Evolutionary conservation across 1,284 basidiomycete species (phyloP).

Genomic region (Trametes versicolor): DNA sequence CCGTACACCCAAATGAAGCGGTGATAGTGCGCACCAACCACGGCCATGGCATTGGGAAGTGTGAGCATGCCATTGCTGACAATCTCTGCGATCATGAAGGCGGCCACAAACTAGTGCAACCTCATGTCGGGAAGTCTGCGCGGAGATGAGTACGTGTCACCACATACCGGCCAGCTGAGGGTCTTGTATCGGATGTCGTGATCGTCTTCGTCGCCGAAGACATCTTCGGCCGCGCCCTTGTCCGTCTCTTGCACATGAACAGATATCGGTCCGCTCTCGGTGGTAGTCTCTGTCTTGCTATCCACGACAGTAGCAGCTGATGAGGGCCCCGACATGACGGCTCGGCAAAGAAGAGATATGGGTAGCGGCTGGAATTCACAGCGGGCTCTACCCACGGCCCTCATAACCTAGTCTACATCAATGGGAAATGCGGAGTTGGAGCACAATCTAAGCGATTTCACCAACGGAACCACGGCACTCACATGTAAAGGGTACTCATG

Average conservation of each 20-base stretch:
- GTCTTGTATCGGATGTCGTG: slow-evolving; percentile 47
- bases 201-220: slow-evolving; percentile 47
- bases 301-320: slow-evolving; percentile 3
- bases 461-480: not conserved
- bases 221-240: slow-evolving; percentile 36
- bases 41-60: slow-evolving; percentile 61
- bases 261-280: not conserved
- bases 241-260: not conserved
- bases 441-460: not conserved
- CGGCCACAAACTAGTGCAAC: slow-evolving; percentile 52
- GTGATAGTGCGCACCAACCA: slow-evolving; percentile 51
- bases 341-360: slow-evolving; percentile 1
- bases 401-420: not conserved
- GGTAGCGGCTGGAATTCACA: not conserved
- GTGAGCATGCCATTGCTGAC: slow-evolving; percentile 69
- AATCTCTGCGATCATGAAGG: slow-evolving; percentile 68
- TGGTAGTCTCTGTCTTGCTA: slow-evolving; percentile 6
- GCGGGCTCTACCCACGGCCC: not conserved
- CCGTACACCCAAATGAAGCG: not conserved
- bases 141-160: not conserved
- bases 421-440: not conserved
- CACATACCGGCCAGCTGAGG: slow-evolving; percentile 59
- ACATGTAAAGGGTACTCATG: not conserved
- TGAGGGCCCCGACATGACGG: slow-evolving; percentile 10
- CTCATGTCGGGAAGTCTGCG: not conserved